Evolutionary conservation across 2,329 filamentous ascomycete species (phyloP), one percentile per base, ranked within the genome.

Genomic region (Colletotrichum siamense): DNA sequence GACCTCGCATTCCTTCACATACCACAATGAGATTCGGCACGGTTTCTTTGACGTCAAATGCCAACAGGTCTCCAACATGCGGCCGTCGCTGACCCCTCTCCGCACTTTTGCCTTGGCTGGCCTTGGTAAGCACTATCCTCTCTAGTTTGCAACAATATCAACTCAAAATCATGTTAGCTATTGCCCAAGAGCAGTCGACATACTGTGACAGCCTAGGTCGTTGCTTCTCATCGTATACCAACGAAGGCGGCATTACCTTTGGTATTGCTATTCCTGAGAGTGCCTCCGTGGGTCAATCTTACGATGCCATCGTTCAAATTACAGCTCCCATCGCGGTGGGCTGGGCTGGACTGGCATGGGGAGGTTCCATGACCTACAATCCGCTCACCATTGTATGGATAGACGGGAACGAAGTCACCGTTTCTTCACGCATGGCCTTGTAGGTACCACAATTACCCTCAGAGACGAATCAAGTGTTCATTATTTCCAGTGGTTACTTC

Each of bases 311-410:
- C 7, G 52, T 88, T 26, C 86, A 88, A 75, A 83, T 88, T 44
- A 82, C 85, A 0, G 85, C 86, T 3, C 86, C 87, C 2, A 79
- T 81, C 16, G 79, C 80, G 3, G 84, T 85, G 57, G 86, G 86
- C 44, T 89, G 87, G 87, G 84, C 84, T 4, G 87, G 86, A 4
- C 79, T 88, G 22, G 83, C 86, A 13, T 88, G 86, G 86, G 86
- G 86, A 28, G 86, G 86, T 7, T 82, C 83, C 10, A 89, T 88
- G 87, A 83, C 85, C 7, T 86, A 87, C 74, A 85, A 85, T 55
- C 87, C 87, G 5, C 80, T 88, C 0, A 83, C 85, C 3, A 76
- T 88, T 32, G 83, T 83, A 6, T 89, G 87, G 87, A 77, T 82
- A 24, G 86, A 86, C 77, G 85, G 83, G n/a, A 82, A 81, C 8